Evolutionary conservation across 1,284 basidiomycete genomes (phyloP), one percentile per base, ranked within the genome.

Genomic region (Malassezia sp.): DNA sequence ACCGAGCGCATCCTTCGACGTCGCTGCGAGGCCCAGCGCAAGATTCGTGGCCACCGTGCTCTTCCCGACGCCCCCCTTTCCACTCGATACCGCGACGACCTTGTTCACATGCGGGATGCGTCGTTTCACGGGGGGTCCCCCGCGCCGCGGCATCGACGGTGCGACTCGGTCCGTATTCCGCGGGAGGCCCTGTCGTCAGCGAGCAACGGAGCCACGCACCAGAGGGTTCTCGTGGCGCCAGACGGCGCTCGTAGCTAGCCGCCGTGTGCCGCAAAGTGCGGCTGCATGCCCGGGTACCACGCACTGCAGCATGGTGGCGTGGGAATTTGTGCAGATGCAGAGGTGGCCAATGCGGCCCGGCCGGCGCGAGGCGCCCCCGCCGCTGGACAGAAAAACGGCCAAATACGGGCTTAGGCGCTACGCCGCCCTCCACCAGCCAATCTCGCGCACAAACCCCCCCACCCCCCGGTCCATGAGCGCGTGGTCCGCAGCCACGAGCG

Each of bases 61-160:
- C 73, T 97, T 97, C 6, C 91, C 91, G 1, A 96, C 91, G 2
- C 91, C 91, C 4, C 91, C 93, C 67, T 96, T 96, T 12, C 89
- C 91, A 58, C 85, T 89, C 1, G 88, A 85, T 0, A 97, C 89
- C 4, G 80, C 83, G 7, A 97, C 70, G 22, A 93, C 80, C 39
- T 73, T 69, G 52, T 75, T 74, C 24, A 77, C 76, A 22, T 76
- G 67, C 9, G 73, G 73, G 36, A 78, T 76, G 5, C 65, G 63
- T 0, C 73, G 71, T 38, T 75, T 76, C 29, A 69, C 57, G 1
- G 75, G 75, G 12, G 74, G 70, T 0, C 73, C 74, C 43, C 70
- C 22, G 29, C 63, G 44, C 7, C 61, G 58, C 0, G 65, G 63
- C 60, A 68, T 66, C 5, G 42, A 56, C 0, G 65, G 65, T 5